phyloP scores from a whole-genome alignment of 768 basidiomycete species.

The Krasilnikovozyma curviuscula region DNA sequence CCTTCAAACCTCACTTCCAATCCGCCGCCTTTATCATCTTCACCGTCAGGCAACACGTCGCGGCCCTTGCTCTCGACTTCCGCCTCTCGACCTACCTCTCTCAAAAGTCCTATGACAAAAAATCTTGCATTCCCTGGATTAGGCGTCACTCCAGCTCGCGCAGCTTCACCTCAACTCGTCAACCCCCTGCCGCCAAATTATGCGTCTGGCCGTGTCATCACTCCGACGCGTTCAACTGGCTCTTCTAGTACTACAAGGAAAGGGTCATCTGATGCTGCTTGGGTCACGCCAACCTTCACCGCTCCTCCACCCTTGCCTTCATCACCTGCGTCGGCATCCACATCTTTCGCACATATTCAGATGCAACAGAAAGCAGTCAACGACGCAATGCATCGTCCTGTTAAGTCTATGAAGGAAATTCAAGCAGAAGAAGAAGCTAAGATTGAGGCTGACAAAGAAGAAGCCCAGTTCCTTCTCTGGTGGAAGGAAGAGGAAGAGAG shows the following conservation, averaged over 20 bases:
- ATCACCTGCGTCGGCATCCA: slow-evolving; percentile 18
- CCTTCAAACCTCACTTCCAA: slow-evolving; percentile 15
- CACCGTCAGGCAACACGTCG: slow-evolving; percentile 4
- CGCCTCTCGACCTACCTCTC: neutral
- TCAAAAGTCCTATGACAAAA: neutral
- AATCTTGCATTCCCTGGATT: neutral
- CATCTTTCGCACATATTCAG: slow-evolving; percentile 43
- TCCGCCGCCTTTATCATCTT: slow-evolving; percentile 18
- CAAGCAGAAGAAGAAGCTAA: slow-evolving; percentile 58
- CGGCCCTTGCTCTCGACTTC: neutral
- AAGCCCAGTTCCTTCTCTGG: slow-evolving; percentile 71
- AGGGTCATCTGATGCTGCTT: slow-evolving; percentile 20
- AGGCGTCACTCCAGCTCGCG: neutral
- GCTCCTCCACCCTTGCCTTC: slow-evolving; percentile 28
- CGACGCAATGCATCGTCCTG: slow-evolving; percentile 32
- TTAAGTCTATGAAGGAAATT: slow-evolving; percentile 55
- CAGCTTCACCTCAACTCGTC: neutral
- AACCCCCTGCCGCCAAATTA: neutral
- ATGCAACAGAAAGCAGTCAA: slow-evolving; percentile 41
- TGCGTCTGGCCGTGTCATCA: slow-evolving; percentile 8
- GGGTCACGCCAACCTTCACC: slow-evolving; percentile 31
- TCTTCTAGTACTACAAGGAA: neutral
- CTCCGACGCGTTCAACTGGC: neutral
- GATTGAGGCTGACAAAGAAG: slow-evolving; percentile 32
- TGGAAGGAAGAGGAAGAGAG: slow-evolving; percentile 49